These are phyloP conservation scores for Xerocomus brunneocitrinus DNA, from an alignment of 768 basidiomycete species.

Conservation along the genomic window DNA sequence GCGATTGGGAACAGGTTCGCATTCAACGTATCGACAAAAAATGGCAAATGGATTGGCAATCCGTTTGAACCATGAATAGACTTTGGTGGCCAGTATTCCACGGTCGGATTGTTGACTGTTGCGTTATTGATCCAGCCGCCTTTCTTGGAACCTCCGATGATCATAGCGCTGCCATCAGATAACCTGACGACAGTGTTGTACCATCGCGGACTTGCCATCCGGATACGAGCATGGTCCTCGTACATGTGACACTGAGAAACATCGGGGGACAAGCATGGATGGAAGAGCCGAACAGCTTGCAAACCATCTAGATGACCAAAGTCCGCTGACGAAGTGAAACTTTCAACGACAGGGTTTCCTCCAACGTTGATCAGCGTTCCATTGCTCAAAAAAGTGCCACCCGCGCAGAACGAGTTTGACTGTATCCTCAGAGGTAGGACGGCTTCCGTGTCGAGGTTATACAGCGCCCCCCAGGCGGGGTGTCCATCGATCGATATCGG, in stretches of 20 bases:
- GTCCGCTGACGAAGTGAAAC: constrained; percentile 60
- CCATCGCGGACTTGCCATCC: constrained; percentile 78
- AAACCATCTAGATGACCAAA: constrained; percentile 74
- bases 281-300: constrained; percentile 67
- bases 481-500: constrained; percentile 68
- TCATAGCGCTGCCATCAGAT: constrained; percentile 76
- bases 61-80: constrained; percentile 63
- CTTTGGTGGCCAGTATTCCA: constrained; percentile 83
- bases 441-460: constrained; percentile 60
- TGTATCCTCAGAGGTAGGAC: constrained; percentile 58
- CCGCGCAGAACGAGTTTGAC: constrained; percentile 86
- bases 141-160: constrained; percentile 75
- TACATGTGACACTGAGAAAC: constrained; percentile 54
- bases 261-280: constrained; percentile 53
- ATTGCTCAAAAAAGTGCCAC: constrained; percentile 72
- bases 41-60: constrained; percentile 56
- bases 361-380: constrained; percentile 77
- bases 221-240: constrained; percentile 58
- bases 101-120: constrained; percentile 75
- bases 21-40: constrained; percentile 67
- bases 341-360: constrained; percentile 72
- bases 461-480: constrained; percentile 78
- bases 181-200: constrained; percentile 71
- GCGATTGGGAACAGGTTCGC: constrained; percentile 83
- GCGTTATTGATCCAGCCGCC: constrained; percentile 86